phyloP scores from a whole-genome alignment of 306 rosid genomes.

The Argentina anserina region DNA sequence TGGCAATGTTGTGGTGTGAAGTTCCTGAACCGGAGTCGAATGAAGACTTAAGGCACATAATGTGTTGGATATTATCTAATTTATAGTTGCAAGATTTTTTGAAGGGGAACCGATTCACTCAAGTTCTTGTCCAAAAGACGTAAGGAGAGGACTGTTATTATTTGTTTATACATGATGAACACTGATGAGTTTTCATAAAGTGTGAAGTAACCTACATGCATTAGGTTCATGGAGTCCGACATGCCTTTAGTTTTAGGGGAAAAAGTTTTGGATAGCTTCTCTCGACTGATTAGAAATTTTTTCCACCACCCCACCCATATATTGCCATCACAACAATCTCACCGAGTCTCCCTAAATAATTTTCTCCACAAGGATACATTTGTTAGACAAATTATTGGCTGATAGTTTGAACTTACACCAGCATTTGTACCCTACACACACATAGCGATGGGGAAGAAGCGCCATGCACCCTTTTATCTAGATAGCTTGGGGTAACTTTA shows the following conservation, averaged over 20 bases:
- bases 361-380: neutral
- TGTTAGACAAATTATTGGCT: neutral
- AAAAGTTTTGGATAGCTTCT: too few species aligned
- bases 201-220: neutral
- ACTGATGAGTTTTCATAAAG: neutral
- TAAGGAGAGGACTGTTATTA: conserved; percentile 10
- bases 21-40: neutral
- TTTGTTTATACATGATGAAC: too few species aligned
- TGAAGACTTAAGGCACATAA: neutral
- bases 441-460: neutral
- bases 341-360: neutral
- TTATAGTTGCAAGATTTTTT: too few species aligned
- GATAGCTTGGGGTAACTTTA: neutral
- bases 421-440: neutral
- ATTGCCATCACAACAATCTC: neutral
- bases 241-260: neutral
- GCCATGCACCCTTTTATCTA: neutral
- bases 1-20: neutral
- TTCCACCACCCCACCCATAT: neutral
- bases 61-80: neutral
- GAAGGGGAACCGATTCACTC: neutral
- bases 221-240: neutral
- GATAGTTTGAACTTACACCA: neutral
- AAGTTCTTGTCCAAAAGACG: neutral
- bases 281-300: neutral